Evolutionary conservation across 1,284 basidiomycete genomes (phyloP), one percentile per base, ranked within the genome.

Genomic region (Apiotrichum gracile): DNA sequence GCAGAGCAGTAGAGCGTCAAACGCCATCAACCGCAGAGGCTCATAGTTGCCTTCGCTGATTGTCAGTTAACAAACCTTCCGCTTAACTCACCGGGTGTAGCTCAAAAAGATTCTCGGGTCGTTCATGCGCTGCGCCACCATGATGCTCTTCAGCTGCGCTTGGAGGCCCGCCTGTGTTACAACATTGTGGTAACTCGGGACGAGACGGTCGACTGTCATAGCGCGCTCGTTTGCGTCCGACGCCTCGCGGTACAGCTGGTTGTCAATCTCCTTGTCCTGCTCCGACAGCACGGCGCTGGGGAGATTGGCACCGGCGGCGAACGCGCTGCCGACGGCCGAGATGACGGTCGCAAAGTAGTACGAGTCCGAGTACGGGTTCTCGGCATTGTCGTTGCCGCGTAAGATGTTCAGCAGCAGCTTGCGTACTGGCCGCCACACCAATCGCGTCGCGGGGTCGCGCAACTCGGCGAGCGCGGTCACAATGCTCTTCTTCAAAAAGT

Each of bases 131-230:
- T 96, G 81, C 65, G 85, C 85, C 0, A 88, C 86, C 53, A 89
- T 77, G 55, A 85, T 86, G 54, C 91, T 77, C 58, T 90, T 82
- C 67, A 91, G 79, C 67, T 91, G 84, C 65, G 90, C 91, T 81
- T 93, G 88, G 47, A 97, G 77, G 4, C 85, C 85, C 27, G 94
- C 91, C 50, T 91, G 81, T 0, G 93, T 93, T 37, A 98, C 86
- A 24, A 92, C 84, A 67, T 98, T 98, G 67, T 97, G 91, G 56
- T 85, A 86, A 5, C 93, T 96, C 4, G 96, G 91, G 51, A 98
- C 93, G 17, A 98, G 80, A 52, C 91, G 81, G 72, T 99, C 96
- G 82, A 97, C 90, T 61, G 86, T 91, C 57, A 91, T 85, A 70
- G 93, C 92, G 33, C 94, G 82, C 67, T 94, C 90, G 37, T 97